A percentile compares a stretch with the other conserved stretches of the same genome.
Evolutionary conservation across 2,329 filamentous ascomycete species (phyloP).

Genomic region (Colletotrichum cordylinicola): DNA sequence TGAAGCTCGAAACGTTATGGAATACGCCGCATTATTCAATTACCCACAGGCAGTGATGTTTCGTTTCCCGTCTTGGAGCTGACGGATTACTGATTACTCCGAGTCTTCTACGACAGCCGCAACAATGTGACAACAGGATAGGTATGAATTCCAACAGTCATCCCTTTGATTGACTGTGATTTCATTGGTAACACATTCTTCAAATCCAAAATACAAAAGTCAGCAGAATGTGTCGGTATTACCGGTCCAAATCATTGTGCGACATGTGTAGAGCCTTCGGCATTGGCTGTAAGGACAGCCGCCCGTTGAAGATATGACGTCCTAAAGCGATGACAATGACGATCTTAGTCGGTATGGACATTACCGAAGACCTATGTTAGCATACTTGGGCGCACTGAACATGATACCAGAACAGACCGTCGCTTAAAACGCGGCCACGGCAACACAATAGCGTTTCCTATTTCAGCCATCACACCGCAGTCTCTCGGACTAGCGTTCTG

Average conservation of each 20-base stretch:
- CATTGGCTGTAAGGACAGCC: background rate
- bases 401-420: background rate
- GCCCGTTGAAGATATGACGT: background rate
- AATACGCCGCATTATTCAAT: background rate
- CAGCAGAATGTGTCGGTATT: background rate
- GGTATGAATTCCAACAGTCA: background rate
- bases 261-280: background rate
- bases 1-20: background rate
- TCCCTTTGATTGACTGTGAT: background rate
- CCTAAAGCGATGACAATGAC: background rate
- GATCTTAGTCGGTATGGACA: rapidly evolving
- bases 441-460: background rate
- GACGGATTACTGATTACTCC: background rate
- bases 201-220: background rate
- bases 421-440: background rate
- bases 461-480: background rate
- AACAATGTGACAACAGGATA: background rate
- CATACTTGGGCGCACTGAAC: background rate
- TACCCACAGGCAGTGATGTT: background rate
- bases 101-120: background rate
- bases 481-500: background rate
- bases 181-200: background rate
- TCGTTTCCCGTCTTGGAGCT: background rate
- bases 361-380: background rate
- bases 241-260: background rate